phyloP scores from a whole-genome alignment of 2,329 filamentous ascomycete genomes.

The Trichoderma sp. region DNA sequence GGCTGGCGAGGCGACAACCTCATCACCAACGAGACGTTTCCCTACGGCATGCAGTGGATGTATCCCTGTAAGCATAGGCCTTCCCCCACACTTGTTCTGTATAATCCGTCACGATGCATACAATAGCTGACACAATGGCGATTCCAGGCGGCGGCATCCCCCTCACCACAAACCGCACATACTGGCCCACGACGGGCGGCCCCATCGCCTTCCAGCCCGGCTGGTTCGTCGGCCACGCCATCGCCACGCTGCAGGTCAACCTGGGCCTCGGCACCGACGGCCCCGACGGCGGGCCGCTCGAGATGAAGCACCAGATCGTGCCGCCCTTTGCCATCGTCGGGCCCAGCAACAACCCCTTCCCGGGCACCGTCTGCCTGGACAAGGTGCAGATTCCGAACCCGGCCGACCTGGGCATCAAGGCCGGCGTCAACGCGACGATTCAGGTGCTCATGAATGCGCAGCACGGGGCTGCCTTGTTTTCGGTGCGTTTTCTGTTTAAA shows the following conservation, averaged over 20 bases:
- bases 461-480: constrained; percentile 82
- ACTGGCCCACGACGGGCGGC: constrained; percentile 86
- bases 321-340: constrained; percentile 80
- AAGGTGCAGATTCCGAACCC: constrained; percentile 75
- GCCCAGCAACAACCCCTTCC: constrained; percentile 78
- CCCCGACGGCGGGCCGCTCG: constrained; percentile 66
- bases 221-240: constrained; percentile 89
- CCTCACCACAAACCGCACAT: constrained; percentile 79
- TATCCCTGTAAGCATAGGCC: constrained; percentile 94
- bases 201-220: constrained; percentile 87
- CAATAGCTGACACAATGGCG: neutral
- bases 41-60: constrained; percentile 92
- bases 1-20: constrained; percentile 88
- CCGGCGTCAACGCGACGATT: constrained; percentile 86
- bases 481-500: constrained; percentile 54
- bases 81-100: no score
- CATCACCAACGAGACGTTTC: constrained; percentile 74
- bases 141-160: constrained; percentile 79
- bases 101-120: no score
- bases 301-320: constrained; percentile 85
- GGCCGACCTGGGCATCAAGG: constrained; percentile 65
- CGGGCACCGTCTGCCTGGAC: constrained; percentile 84
- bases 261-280: constrained; percentile 76
- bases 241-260: constrained; percentile 87
- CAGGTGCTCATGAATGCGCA: constrained; percentile 82